Evolutionary conservation across 139 green algal genomes (phyloP), one percentile per base, ranked within the genome.

Genomic region (Chlamydomonas sp.): DNA sequence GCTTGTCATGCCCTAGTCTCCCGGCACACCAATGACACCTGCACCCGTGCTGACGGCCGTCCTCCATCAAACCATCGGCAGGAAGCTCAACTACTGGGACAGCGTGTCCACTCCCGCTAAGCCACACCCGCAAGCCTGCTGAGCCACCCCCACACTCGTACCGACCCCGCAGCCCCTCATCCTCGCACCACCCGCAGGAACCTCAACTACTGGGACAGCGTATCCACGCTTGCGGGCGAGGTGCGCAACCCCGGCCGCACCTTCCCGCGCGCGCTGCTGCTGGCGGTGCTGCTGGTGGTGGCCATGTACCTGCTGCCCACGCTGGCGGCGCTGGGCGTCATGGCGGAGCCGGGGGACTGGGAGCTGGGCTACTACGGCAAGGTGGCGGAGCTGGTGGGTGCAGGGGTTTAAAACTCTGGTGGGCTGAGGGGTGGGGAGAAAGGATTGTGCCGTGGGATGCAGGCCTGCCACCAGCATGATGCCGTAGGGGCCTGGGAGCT

Each of bases 211-310:
- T 95, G 92, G 96, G 96, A 99, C 90, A 95, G 86, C 10, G 93
- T 98, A 18, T 96, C 93, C 59, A 99, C 95, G 4, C 91, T 99
- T 66, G 96, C 97, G 9, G 97, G 98, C 0, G 97, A 99, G 91
- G 97, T 99, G 64, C 84, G 85, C 63, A 86, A 94, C 58, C 95
- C 96, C 6, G 79, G 71, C 63, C 93, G 85, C 69, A 98, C 95
- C 15, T 98, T 99, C 81, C 97, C 97, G 0, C 90, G 92, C 4
- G 97, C 98, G 20, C 90, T 99, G 78, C 73, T 93, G 63, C 79
- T 89, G 76, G 94, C 91, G 1, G 94, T 98, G 80, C 62, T 95
- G 77, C 92, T 98, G 76, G 95, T 95, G 84, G 90, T 95, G 20
- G 57, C 74, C 63, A 91, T 89, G 58, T 97, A 97, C 93, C 80